phyloP scores from a whole-genome alignment of 2,329 filamentous ascomycete genomes.

The Fusarium sp. region DNA sequence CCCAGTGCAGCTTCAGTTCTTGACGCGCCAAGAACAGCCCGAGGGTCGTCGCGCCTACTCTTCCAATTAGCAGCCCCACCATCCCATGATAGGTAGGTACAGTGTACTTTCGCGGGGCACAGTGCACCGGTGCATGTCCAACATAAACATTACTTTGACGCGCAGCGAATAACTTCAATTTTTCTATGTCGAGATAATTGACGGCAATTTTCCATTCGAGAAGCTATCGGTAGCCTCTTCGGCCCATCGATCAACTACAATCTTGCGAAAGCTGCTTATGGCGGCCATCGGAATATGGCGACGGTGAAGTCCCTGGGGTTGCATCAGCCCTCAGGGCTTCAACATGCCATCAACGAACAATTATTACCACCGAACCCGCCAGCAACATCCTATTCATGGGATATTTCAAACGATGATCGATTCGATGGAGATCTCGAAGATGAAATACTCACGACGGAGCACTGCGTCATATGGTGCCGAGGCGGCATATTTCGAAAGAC shows the following conservation, averaged over 20 bases:
- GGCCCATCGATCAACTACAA: constrained; percentile 5
- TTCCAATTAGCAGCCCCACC: constrained; percentile 37
- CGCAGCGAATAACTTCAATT: constrained; percentile 34
- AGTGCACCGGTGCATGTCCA: constrained; percentile 22
- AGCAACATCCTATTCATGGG: constrained; percentile 81
- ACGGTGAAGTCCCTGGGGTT: constrained; percentile 91
- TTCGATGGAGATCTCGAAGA: constrained; percentile 72
- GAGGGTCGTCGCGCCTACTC: constrained; percentile 31
- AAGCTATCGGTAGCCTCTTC: constrained; percentile 11
- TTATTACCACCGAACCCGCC: constrained; percentile 79
- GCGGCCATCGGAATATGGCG: constrained; percentile 75
- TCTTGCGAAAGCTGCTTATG: constrained; percentile 49
- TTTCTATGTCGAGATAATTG: neutral
- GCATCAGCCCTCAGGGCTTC: constrained; percentile 87
- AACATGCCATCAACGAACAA: constrained; percentile 85
- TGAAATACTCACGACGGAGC: constrained; percentile 82
- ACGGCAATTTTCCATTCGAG: neutral
- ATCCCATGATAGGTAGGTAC: constrained; percentile 38
- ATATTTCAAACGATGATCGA: constrained; percentile 65
- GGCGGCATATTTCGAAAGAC: constrained; percentile 87
- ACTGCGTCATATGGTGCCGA: constrained; percentile 89
- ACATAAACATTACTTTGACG: constrained; percentile 41
- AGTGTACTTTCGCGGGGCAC: constrained; percentile 32
- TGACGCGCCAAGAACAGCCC: constrained; percentile 34
- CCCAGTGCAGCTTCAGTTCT: constrained; percentile 30